Conservation (phyloP, 2,329 filamentous ascomycete genomes). For the Aspergillus alliaceus region DNA sequence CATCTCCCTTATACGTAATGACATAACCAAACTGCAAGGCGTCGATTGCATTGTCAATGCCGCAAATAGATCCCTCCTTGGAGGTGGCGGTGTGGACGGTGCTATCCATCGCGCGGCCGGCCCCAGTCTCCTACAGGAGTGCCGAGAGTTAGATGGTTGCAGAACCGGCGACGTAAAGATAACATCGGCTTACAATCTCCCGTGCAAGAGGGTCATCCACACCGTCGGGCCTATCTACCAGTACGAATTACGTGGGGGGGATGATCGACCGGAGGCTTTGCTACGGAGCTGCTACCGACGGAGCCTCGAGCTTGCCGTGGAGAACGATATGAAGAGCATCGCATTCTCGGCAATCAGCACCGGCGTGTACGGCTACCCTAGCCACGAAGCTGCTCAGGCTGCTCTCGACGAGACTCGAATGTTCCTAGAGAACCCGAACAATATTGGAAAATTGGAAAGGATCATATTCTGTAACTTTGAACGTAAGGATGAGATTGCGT, state of each 20-base stretch:
- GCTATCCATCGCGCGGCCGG: conserved; percentile 87
- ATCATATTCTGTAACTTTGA: conserved; percentile 86
- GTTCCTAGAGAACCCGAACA: conserved; percentile 50
- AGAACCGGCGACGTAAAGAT: conserved; percentile 78
- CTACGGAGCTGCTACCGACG: conserved; percentile 67
- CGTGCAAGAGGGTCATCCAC: conserved; percentile 79
- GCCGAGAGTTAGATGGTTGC: conserved; percentile 70
- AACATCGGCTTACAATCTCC: conserved; percentile 73
- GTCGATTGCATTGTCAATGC: conserved; percentile 91
- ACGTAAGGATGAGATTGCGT: conserved; percentile 72
- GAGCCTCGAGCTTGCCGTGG: conserved; percentile 70
- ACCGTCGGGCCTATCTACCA: conserved; percentile 82
- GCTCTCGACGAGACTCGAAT: conserved; percentile 63
- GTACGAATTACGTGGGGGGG: conserved; percentile 34
- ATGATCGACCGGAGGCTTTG: conserved; percentile 38
- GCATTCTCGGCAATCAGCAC: conserved; percentile 87
- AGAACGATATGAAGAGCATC: conserved; percentile 66
- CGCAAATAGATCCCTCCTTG: conserved; percentile 74
- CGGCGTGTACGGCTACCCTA: conserved; percentile 86
- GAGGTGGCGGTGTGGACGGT: conserved; percentile 87
- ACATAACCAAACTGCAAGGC: conserved; percentile 73
- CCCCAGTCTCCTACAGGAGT: conserved; percentile 66
- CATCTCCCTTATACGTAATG: conserved; percentile 69
- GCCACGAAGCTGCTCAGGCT: conserved; percentile 66
- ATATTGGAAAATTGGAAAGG: conserved; percentile 58